Base-by-base conservation (phyloP, 2,329 filamentous ascomycete species). In the Neodidymelliopsis sp. region DNA sequence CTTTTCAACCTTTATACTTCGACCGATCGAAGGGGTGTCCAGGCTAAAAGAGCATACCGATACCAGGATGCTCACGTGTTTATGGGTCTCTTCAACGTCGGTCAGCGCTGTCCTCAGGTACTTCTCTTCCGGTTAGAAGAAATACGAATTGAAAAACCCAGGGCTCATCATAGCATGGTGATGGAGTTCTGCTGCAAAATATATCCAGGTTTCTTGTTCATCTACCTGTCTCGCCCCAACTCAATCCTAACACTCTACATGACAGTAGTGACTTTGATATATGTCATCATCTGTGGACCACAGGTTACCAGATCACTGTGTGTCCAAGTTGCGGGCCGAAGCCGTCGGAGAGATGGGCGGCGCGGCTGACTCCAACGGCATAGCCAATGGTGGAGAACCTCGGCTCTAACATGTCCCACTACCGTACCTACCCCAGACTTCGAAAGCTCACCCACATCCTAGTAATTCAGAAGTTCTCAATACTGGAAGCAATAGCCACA, bases 71-170 rank as follows among this genome's bases (percentile, higher is more conserved):
- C 69, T 70, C 59, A 68, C 63, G 62, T 68, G 66, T 69, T 69
- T 62, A 71, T 66, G 68, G 69, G 62, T 70, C 27, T 70, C 67
- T 70, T 71, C 66, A 64, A 59, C 65, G 67, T 71, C 68, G 62
- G 65, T 56, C 61, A 64, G 59, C 59, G 63, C 53, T 67, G 57
- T 66, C 62, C 62, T 62, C 63, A 70, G 67, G 67, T 65, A 69
- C 65, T 44, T 36, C 40, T 66, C 63, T 68, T 65, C 65, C 60
- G 63, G 60, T 62, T 70, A 70, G 67, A 69, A 69, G 65, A 69
- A 72, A 69, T 62, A 63, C 62, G 62, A 67, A 68, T 69, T 67
- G 63, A 71, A 70, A 71, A 68, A 63, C 60, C 67, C 62, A 67
- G 56, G 63, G 66, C 64, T 69, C 65, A 65, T 62, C 60, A 57